phyloP scores from a whole-genome alignment of 371 early-diverging fungal species.

The Mucor saturninus region DNA sequence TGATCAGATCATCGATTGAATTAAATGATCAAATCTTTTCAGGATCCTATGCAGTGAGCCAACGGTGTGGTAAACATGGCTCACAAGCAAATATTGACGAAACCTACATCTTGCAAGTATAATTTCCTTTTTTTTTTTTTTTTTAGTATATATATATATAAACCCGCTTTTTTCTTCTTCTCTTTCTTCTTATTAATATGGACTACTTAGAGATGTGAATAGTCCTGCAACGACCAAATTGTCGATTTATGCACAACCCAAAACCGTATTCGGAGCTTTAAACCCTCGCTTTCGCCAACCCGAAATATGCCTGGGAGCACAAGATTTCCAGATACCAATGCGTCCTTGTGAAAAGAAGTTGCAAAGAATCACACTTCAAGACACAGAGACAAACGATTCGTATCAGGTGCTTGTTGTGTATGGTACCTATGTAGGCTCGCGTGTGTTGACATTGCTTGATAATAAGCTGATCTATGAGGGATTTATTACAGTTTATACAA shows the following conservation, averaged over 20 bases:
- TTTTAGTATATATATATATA: no score
- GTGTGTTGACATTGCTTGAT: conserved; percentile 36
- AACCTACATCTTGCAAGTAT: conserved; percentile 44
- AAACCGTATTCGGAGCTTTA: conserved; percentile 23
- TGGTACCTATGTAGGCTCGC: conserved; percentile 41
- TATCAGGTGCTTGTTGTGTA: conserved; percentile 42
- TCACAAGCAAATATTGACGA: conserved; percentile 48
- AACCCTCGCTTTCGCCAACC: conserved; percentile 28
- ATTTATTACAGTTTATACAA: conserved; percentile 48
- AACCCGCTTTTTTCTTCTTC: no score
- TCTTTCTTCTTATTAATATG: conserved; percentile 1
- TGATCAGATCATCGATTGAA: conserved; percentile 39
- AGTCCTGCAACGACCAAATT: conserved; percentile 24
- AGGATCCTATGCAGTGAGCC: conserved; percentile 31
- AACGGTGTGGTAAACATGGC: conserved; percentile 46
- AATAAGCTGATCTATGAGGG: conserved; percentile 39
- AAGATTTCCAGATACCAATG: conserved; percentile 34
- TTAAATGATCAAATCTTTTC: conserved; percentile 34
- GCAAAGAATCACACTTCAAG: conserved; percentile 33
- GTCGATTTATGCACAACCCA: conserved; percentile 37
- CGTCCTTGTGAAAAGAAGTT: conserved; percentile 39
- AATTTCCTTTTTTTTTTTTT: not conserved
- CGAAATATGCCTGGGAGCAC: conserved; percentile 34
- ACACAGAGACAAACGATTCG: conserved; percentile 18
- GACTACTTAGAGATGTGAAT: conserved; percentile 39